Conservation (phyloP, 2,329 filamentous ascomycete species). For the Pseudopithomyces maydicus region DNA sequence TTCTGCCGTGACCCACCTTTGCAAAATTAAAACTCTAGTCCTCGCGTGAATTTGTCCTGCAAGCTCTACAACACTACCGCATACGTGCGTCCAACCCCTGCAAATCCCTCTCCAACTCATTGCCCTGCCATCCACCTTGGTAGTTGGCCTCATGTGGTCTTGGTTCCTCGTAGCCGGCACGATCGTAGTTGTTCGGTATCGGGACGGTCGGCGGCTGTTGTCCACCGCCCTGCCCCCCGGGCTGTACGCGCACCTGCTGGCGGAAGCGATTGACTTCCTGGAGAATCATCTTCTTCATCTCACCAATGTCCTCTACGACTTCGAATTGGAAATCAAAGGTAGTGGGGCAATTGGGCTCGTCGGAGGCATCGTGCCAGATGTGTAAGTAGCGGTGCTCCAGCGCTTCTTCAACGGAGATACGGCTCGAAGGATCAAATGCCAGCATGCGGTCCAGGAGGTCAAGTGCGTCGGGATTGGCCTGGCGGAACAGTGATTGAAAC, state of each 20-base stretch:
- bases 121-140: slow-evolving; percentile 42
- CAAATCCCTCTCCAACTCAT: slow-evolving; percentile 53
- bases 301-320: slow-evolving; percentile 89
- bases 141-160: slow-evolving; percentile 62
- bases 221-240: slow-evolving; percentile 32
- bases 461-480: slow-evolving; percentile 93
- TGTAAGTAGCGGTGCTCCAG: slow-evolving; percentile 95
- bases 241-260: slow-evolving; percentile 55
- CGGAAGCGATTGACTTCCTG: slow-evolving; percentile 93
- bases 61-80: slow-evolving; percentile 3
- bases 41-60: background rate
- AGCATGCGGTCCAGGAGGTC: slow-evolving; percentile 97
- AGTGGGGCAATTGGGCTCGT: slow-evolving; percentile 90
- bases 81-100: slow-evolving; percentile 49
- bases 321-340: slow-evolving; percentile 99
- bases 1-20: background rate
- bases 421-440: slow-evolving; percentile 90
- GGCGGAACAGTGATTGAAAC: slow-evolving; percentile 86
- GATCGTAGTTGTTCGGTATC: slow-evolving; percentile 65
- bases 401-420: slow-evolving; percentile 92
- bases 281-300: slow-evolving; percentile 97
- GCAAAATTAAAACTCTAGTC: background rate
- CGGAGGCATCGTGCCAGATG: slow-evolving; percentile 97
- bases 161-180: slow-evolving; percentile 64
- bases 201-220: slow-evolving; percentile 59